Evolutionary conservation across 148 eudicot genomes (phyloP).

Genomic region (Beta vulgaris): DNA sequence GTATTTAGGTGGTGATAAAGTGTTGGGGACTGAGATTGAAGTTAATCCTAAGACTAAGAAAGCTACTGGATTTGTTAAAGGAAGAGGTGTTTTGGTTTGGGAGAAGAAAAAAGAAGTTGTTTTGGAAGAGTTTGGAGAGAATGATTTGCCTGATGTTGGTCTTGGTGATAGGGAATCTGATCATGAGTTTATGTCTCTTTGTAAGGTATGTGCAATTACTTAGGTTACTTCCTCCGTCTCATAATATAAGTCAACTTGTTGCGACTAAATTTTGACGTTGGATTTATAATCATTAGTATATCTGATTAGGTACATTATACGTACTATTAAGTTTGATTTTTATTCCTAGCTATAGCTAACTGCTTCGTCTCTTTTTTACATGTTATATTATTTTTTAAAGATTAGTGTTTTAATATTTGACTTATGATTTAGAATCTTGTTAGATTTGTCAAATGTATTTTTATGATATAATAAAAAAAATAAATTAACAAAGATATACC

Average conservation of each 20-base stretch:
- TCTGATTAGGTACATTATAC: too few species aligned
- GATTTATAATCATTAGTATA: too few species aligned
- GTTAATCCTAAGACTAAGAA: slow-evolving; percentile 69
- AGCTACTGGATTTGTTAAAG: slow-evolving; percentile 78
- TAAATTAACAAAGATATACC: too few species aligned
- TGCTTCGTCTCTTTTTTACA: too few species aligned
- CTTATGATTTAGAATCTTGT: too few species aligned
- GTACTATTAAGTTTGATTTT: too few species aligned
- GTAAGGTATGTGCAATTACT: slow-evolving; percentile 57
- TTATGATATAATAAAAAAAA: too few species aligned
- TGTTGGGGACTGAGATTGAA: slow-evolving; percentile 87
- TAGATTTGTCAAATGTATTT: too few species aligned
- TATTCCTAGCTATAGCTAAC: too few species aligned
- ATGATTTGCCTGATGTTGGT: slow-evolving; percentile 62
- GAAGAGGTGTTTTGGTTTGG: slow-evolving; percentile 73
- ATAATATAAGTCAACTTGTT: not conserved
- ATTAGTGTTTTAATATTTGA: too few species aligned
- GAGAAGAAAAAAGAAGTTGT: slow-evolving; percentile 66
- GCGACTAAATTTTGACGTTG: too few species aligned
- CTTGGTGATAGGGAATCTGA: slow-evolving; percentile 89
- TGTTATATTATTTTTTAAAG: too few species aligned
- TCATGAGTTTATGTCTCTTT: slow-evolving; percentile 87
- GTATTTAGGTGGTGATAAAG: slow-evolving; percentile 79
- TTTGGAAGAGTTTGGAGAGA: slow-evolving; percentile 74
- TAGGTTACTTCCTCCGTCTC: not conserved